Base-by-base conservation (phyloP, 139 green algal species). In the Monoraphidium neglectum region DNA sequence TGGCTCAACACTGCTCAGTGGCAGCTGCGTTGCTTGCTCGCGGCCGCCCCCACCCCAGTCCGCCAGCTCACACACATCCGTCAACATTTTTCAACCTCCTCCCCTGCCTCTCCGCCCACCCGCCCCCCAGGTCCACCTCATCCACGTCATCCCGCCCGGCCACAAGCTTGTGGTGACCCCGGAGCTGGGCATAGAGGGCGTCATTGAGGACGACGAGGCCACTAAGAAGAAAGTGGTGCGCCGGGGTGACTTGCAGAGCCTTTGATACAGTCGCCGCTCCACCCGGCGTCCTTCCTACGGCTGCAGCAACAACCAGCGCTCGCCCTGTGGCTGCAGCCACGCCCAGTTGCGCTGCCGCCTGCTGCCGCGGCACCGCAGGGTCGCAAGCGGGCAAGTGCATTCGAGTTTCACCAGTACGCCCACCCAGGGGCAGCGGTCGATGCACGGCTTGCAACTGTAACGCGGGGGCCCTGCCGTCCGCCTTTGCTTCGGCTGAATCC, bases 141-240 rank as follows among this genome's bases (percentile, higher is more conserved):
- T 79, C 46, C 73, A 79, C 37, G 63, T 79, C 23, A 73, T 79
- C 28, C 47, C 73, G 3, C 73, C 73, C 6, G 54, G 63, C 63
- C 54, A 54, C 24, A 23, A 35, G 33, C 35, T 79, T 35, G 49
- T 79, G n/a, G 73, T 79, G 30, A 67, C 63, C 3, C 62, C 73
- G n/a, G 73, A 79, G 35, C 63, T 79, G 63, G 73, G 73, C 15
- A 49, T 79, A 13, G 73, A 79, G 32, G 73, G 73, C 0, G 63
- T 79, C 1, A 73, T 79, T 66, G 73, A 79, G 40, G 73, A 79
- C 33, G 73, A 79, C 35, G 73, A 79, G 38, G 63, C 72, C 3
- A 73, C 73, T n/a, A 79, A 68, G 35, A 51, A 49, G 26, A 66
- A 54, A 30, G 73, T 79, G 62, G 72, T 78, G 47, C 63, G 72